Evolutionary conservation across 2,329 filamentous ascomycete species (phyloP), one percentile per base, ranked within the genome.

Genomic region (Claviceps arundinis): DNA sequence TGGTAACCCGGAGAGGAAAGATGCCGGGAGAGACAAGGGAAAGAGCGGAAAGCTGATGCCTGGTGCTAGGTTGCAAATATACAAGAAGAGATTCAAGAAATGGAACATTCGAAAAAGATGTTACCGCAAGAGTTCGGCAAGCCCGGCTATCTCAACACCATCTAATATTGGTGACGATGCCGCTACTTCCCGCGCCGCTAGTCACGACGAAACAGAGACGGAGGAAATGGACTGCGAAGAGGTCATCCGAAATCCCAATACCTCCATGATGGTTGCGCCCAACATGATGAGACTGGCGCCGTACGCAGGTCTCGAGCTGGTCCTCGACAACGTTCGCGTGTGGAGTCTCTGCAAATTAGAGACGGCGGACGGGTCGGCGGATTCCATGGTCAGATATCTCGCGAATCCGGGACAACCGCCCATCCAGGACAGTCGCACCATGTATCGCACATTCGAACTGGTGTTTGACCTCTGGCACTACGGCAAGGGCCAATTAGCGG

Each of bases 371-470:
- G 49, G 57, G 37, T 52, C 52, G 24, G 56, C 59, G n/a, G 66
- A 68, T 53, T 63, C 66, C 50, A 68, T 68, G 66, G 66, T 64
- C 2, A 59, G 56, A 38, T 68, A 68, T 45, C 58, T 68, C 7
- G 65, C 64, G 5, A 62, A 60, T 34, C 66, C 65, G 13, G 65
- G 65, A 34, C 61, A 60, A 9, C 66, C 66, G 9, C 66, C 64
- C 24, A 65, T 68, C 11, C 64, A 68, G 51, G 66, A 68, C 51
- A 68, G 66, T 48, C 66, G 66, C 37, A 68, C 66, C 47, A 68
- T 68, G 66, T 68, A 68, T 50, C 64, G 66, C 49, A 68, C 65
- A 1, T 68, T 68, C 50, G 66, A 68, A 53, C 59, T 68, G 16
- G 65, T 65, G 22, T 68, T 68, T 47, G 66, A 68, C 52, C 58